Base-by-base conservation (phyloP, 306 rosid genomes). In the Quercus alba region DNA sequence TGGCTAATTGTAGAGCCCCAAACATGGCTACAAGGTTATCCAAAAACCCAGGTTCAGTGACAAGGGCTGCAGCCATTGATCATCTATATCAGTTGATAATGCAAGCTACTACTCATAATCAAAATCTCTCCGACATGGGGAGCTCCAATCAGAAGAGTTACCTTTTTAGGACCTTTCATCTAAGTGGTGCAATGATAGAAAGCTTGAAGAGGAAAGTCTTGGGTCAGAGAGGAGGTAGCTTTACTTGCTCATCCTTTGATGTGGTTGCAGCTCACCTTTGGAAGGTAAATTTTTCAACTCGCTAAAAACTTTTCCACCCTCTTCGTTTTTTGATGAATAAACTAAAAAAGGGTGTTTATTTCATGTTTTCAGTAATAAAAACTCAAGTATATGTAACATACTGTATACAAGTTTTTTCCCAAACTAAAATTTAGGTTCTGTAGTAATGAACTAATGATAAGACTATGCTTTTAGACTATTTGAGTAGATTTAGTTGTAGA, bases 251-350 rank as follows among this genome's bases (percentile, higher is more conserved):
- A 26, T 89, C 96, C 64, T 93, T 90, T 77, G 97, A 93, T 85
- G 82, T 91, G 70, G 81, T 91, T 67, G 89, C 96, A 2, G 87
- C 96, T 85, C 94, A 86, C 75, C 90, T 93, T 30, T 93, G 97
- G 94, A 91, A 93, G 97, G 97, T 92, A 84, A 73, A 55, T 19
- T 55, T 4, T 58, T 67, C 70, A 8, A 64, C 33, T 8, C 5
- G 4, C 3, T 30, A 19, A 28, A 12, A 11, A 1, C 23, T 23
- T 59, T 59, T 59, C 66, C 17, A 23, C 31, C 66, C 61, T 62
- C 64, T 77, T 58, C 4, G 5, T 74, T 79, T 23, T 15, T 58
- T 55, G 12, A 41, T 41, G 46, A 41, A 41, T 41, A 41, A 41
- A 41, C 3, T 41, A 41, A 41, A 41, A 38, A 38, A 38, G 2